phyloP scores from a whole-genome alignment of 768 basidiomycete species.

The Boletus speciosus region DNA sequence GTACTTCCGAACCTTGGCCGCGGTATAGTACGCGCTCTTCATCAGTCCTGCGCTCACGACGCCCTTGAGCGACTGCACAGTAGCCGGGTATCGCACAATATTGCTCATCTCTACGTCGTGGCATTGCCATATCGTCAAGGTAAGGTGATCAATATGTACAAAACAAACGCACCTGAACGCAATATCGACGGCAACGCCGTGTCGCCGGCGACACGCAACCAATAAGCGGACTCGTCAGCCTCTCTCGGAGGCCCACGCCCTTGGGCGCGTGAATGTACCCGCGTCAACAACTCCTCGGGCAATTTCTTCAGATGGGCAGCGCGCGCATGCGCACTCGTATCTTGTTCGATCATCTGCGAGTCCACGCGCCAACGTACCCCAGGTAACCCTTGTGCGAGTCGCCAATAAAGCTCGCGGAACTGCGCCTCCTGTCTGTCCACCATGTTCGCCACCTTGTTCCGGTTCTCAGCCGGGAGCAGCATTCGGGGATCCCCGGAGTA shows the following conservation, averaged over 20 bases:
- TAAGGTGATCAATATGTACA: background rate
- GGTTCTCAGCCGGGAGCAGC: slow-evolving; percentile 92
- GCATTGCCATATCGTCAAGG: background rate
- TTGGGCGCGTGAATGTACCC: slow-evolving; percentile 42
- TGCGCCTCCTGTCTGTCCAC: slow-evolving; percentile 77
- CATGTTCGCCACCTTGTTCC: slow-evolving; percentile 91
- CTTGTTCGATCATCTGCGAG: slow-evolving; percentile 63
- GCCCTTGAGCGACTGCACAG: slow-evolving; percentile 83
- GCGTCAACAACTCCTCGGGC: slow-evolving; percentile 59
- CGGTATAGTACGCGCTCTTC: slow-evolving; percentile 73
- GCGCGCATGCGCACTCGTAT: slow-evolving; percentile 61
- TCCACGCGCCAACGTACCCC: slow-evolving; percentile 70
- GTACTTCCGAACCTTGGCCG: slow-evolving; percentile 85
- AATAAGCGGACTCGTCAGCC: slow-evolving; percentile 72
- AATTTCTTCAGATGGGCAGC: slow-evolving; percentile 76
- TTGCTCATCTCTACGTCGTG: slow-evolving; percentile 56
- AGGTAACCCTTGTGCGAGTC: slow-evolving; percentile 71
- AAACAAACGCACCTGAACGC: slow-evolving; percentile 43
- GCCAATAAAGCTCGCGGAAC: slow-evolving; percentile 85
- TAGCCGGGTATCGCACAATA: slow-evolving; percentile 82
- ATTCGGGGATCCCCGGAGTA: slow-evolving; percentile 93
- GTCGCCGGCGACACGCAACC: slow-evolving; percentile 69
- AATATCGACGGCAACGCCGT: slow-evolving; percentile 51
- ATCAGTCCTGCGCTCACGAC: slow-evolving; percentile 75
- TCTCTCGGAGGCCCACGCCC: slow-evolving; percentile 40